Conservation (phyloP, 169 alveolate species). For the Cryptosporidium meleagridis region DNA sequence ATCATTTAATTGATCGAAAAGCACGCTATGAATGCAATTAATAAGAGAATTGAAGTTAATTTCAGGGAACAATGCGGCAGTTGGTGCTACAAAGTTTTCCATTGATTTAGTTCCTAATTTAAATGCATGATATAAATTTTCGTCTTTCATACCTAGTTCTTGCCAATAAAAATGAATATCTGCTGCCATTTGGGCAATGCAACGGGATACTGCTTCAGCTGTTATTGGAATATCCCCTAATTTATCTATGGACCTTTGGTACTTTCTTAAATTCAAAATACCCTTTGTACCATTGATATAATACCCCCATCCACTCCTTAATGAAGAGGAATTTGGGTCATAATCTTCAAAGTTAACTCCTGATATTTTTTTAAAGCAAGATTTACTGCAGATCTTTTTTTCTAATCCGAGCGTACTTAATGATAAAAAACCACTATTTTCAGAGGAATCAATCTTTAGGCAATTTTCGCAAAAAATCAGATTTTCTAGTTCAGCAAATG, state of each 20-base stretch:
- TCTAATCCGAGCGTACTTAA: constrained; percentile 7
- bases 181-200: constrained; percentile 78
- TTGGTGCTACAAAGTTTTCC: constrained; percentile 78
- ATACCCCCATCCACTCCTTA: constrained; percentile 57
- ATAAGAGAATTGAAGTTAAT: constrained; percentile 59
- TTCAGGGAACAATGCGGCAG: constrained; percentile 73
- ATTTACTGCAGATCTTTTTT: constrained; percentile 24
- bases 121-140: constrained; percentile 18
- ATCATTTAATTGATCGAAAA: constrained; percentile 10
- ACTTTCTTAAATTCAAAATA: not conserved
- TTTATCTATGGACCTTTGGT: constrained; percentile 49
- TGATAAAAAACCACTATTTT: constrained; percentile 22
- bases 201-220: constrained; percentile 77
- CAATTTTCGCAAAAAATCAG: constrained; percentile 55
- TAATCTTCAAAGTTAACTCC: constrained; percentile 13
- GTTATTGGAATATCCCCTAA: constrained; percentile 74
- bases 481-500: not conserved
- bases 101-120: constrained; percentile 41
- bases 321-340: not conserved
- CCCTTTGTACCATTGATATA: constrained; percentile 40
- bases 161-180: constrained; percentile 70
- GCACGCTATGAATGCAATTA: constrained; percentile 18
- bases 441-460: constrained; percentile 12
- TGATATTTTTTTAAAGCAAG: constrained; percentile 32
- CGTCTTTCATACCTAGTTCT: constrained; percentile 18